Conservation (phyloP, 2,329 filamentous ascomycete species). For the Alternaria ethzedia region DNA sequence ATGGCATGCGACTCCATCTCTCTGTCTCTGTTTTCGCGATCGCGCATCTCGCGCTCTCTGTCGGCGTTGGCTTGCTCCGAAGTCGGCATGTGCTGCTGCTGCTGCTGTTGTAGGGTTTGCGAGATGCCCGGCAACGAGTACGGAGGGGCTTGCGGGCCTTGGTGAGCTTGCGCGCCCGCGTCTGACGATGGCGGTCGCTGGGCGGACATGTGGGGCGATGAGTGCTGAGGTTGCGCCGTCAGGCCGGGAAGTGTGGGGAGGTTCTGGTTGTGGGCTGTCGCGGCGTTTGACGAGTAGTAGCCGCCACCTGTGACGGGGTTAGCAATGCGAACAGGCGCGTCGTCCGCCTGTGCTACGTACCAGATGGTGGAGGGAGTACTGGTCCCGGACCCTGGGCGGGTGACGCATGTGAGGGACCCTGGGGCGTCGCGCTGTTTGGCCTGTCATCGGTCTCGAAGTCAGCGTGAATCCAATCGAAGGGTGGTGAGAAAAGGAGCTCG, state of each 20-base stretch:
- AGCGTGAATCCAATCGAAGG: slow-evolving; percentile 23
- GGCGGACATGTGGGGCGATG: slow-evolving; percentile 45
- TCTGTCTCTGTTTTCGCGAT: slow-evolving; percentile 52
- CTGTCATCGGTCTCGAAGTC: slow-evolving; percentile 28
- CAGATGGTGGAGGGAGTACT: slow-evolving; percentile 49
- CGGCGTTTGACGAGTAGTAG: slow-evolving; percentile 51
- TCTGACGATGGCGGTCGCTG: slow-evolving; percentile 48
- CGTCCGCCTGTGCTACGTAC: slow-evolving; percentile 34
- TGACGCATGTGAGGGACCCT: slow-evolving; percentile 44
- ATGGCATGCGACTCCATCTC: slow-evolving; percentile 59
- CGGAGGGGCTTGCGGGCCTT: slow-evolving; percentile 45
- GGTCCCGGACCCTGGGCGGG: slow-evolving; percentile 45
- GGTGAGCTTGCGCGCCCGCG: slow-evolving; percentile 43
- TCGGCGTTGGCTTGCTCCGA: slow-evolving; percentile 47
- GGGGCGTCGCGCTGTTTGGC: slow-evolving; percentile 39
- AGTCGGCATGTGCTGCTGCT: slow-evolving; percentile 47
- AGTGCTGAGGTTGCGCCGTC: slow-evolving; percentile 53
- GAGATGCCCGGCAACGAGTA: slow-evolving; percentile 55
- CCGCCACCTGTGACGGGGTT: slow-evolving; percentile 35
- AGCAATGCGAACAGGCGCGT: slow-evolving; percentile 18
- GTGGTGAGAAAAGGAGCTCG: slow-evolving; percentile 13
- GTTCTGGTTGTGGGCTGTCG: slow-evolving; percentile 48
- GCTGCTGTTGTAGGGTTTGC: slow-evolving; percentile 48
- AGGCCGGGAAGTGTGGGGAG: slow-evolving; percentile 54
- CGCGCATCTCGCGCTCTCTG: slow-evolving; percentile 57